These are phyloP conservation scores for Aspergillus sparsus DNA, from an alignment of 495 filamentous ascomycete species.

Conservation along the genomic window DNA sequence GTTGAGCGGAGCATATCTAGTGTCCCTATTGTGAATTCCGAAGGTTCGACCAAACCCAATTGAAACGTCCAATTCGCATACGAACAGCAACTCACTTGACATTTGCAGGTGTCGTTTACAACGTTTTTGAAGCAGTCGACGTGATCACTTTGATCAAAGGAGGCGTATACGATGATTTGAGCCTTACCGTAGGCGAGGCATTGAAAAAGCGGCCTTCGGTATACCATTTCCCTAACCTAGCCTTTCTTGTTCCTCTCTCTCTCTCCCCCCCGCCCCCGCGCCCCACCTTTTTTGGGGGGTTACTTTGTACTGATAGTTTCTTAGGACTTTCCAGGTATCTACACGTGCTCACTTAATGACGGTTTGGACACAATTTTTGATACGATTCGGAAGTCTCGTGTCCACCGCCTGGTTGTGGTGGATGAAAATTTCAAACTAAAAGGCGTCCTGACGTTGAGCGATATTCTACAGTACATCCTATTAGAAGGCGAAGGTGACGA, in stretches of 20 bases:
- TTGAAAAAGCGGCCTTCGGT: constrained; percentile 82
- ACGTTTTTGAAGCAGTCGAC: constrained; percentile 97
- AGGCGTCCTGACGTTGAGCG: constrained; percentile 90
- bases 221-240: constrained; percentile 22
- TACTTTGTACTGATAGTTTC: constrained; percentile 2
- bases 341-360: constrained; percentile 91
- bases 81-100: constrained; percentile 8
- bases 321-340: constrained; percentile 92
- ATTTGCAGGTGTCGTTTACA: constrained; percentile 72
- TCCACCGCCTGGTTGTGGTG: constrained; percentile 90
- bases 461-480: constrained; percentile 94
- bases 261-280: background rate
- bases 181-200: constrained; percentile 84
- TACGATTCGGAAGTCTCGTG: constrained; percentile 90
- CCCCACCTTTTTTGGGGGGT: background rate
- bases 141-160: constrained; percentile 95
- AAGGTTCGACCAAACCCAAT: constrained; percentile 51
- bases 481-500: constrained; percentile 72
- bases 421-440: constrained; percentile 83
- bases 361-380: constrained; percentile 94
- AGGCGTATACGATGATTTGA: constrained; percentile 86
- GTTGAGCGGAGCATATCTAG: constrained; percentile 92
- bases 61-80: background rate
- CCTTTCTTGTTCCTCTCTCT: background rate
- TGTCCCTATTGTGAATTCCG: constrained; percentile 86